phyloP scores from a whole-genome alignment of 306 rosid genomes.

The Medicago lupulina region DNA sequence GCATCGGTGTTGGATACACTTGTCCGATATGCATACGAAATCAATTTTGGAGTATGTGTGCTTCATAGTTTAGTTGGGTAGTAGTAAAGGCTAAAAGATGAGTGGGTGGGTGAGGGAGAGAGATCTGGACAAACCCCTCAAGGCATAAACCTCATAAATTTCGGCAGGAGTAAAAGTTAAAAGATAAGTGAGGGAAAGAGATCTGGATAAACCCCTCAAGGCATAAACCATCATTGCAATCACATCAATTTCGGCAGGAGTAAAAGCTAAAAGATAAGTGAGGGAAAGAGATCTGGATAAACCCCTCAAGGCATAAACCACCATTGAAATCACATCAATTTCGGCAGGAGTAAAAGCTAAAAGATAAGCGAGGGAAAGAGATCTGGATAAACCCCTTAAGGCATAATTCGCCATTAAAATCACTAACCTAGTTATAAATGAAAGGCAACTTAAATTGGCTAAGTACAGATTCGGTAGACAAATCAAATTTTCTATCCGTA shows the following conservation, averaged over 20 bases:
- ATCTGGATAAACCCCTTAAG: slow-evolving; percentile 2
- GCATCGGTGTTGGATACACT: neutral
- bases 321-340: neutral
- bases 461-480: neutral
- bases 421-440: slow-evolving; percentile 4
- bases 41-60: neutral
- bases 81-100: neutral
- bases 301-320: slow-evolving; percentile 2
- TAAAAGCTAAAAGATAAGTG: neutral
- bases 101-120: neutral
- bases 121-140: neutral
- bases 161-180: neutral
- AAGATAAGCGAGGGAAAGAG: neutral
- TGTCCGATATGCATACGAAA: neutral
- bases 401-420: slow-evolving; percentile 10
- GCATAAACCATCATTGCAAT: slow-evolving; percentile 8
- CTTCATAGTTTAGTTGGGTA: neutral
- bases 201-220: slow-evolving; percentile 10
- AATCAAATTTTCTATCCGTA: neutral
- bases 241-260: too few relatives aligned
- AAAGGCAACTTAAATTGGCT: neutral
- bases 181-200: neutral
- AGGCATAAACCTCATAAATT: too few relatives aligned
- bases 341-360: neutral
- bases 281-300: slow-evolving; percentile 15